Base-by-base conservation (phyloP, 169 alveolate species). In the Neospora caninum region DNA sequence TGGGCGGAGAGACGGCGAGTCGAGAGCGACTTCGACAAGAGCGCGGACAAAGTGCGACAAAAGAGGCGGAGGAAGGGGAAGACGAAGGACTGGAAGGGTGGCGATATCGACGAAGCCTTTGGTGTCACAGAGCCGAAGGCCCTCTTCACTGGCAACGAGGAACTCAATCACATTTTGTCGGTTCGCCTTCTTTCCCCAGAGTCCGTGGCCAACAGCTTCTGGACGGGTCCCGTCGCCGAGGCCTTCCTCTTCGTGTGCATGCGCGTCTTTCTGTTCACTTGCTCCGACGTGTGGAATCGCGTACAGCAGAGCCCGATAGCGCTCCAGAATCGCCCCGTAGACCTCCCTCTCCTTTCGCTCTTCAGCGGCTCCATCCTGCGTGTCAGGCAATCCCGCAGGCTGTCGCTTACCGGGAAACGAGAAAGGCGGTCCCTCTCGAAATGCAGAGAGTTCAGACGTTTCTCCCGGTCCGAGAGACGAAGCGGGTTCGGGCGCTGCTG, bases 61-160 rank as follows among this genome's bases (percentile, higher is more conserved):
- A n/a, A 78, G 39, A 78, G 86, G 10, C 7, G 86, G 86, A 20
- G 86, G 86, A 20, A 78, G 86, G 39, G 27, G 45, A 2, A 78
- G 86, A 20, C 86, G 39, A n/a, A 78, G 45, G 18, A 78, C 86
- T 16, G n/a, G 43, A 10, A 78, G 45, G 1, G 86, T 43, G 1
- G 49, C 86, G 42, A 78, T 78, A 43, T 78, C 86, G 49, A 78
- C 86, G 45, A 78, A 78, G 29, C 39, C 31, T 38, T 13, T 78
- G 2, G 86, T 10, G 39, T 29, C 31, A 25, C 86, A 78, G 31
- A n/a, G 86, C 2, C 45, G 86, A 78, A 78, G 41, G 29, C 49
- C 86, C 31, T 78, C 45, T 38, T 78, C 86, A n/a, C 86, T 78
- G n/a, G 86, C 86, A 10, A 78, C 86, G n/a, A 78, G 39, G 45